Evolutionary conservation across 208 protist genomes (phyloP), one percentile per base, ranked within the genome.

Genomic region (Leptomonas pyrrhocoris): DNA sequence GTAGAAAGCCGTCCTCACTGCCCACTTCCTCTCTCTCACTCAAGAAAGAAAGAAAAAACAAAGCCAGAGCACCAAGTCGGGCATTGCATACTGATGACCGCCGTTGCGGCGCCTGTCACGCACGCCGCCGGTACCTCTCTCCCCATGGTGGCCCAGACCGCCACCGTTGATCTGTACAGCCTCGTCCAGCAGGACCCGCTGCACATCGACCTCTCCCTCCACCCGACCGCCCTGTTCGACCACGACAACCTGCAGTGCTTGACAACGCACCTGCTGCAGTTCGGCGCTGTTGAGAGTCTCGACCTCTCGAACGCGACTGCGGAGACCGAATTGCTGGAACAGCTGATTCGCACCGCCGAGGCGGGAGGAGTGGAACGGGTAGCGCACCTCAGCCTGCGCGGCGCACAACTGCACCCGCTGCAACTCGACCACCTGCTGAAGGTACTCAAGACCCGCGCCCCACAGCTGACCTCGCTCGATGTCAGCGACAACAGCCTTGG

Each of bases 401-500:
- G n/a, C 13, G 62, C 64, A 0, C 31, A 72, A 1, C 59, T 79
- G 8, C 42, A 70, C 1, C 40, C 68, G 6, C 25, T 65, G n/a
- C 59, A 67, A 31, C 40, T 73, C 31, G 31, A 51, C 5, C 55
- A 49, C 48, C 61, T 79, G 6, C 46, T 83, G 23, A 25, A 0
- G 18, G 23, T 38, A 1, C 70, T 81, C 8, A 57, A 42, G 46
- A 23, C 45, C 16, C 63, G 71, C 8, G 63, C 69, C n/a, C 65
- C 73, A 8, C 58, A 61, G 16, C 67, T 93, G 7, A 58, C 53
- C 18, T 64, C 73, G 34, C 72, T 93, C 7, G 83, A 86, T 59
- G 31, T 93, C 36, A 79, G 80, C 58, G 80, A 73, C 23, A 93
- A 90, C 54, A 66, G 65, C 12, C 25, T 93, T n/a, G 53, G 68